Base-by-base conservation (phyloP, 768 basidiomycete species). In the Lactifluus pinguis region DNA sequence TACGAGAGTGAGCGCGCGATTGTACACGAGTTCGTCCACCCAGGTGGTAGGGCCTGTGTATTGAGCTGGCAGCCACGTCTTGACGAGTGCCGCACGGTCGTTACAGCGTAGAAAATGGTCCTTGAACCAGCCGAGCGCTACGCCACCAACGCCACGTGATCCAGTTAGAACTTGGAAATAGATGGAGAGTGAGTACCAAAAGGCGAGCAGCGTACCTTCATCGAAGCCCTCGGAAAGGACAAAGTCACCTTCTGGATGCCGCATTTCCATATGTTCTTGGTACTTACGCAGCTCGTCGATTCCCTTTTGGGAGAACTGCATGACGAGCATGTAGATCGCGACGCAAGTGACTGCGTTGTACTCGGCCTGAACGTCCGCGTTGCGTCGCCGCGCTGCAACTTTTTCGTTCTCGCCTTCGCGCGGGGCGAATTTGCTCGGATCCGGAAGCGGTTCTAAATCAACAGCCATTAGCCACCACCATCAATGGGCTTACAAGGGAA, bases 71-170 rank as follows among this genome's bases (percentile, higher is more conserved):
- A 92, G 71, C 89, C 91, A 92, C 0, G 88, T 89, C 80, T 90
- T 92, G 47, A 92, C 87, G 17, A 89, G 72, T 50, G 91, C 86
- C 17, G 92, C 91, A 44, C 95, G 89, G 60, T 95, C 93, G 68
- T 91, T 90, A 69, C 92, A 95, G 70, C 95, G 94, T 68, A 94
- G 84, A 72, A 97, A 99, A 64, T 93, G 87, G 13, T 87, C 85
- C 69, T 89, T 90, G 75, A 97, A 94, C 95, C 94, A 99, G 55
- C 83, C 74, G 41, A 91, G 75, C 6, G 90, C 90, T 92, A 50
- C 6, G 90, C 90, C 91, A 50, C 60, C 38, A 11, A 38, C 32
- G 30, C 17, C 38, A 41, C 63, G 25, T 36, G 62, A n/a, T 50
- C 60, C 57, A 36, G 59, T 64, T 14, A 68, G 60, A 53, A 56